phyloP scores from a whole-genome alignment of 2,329 filamentous ascomycete genomes.

The Colletotrichum karsti region DNA sequence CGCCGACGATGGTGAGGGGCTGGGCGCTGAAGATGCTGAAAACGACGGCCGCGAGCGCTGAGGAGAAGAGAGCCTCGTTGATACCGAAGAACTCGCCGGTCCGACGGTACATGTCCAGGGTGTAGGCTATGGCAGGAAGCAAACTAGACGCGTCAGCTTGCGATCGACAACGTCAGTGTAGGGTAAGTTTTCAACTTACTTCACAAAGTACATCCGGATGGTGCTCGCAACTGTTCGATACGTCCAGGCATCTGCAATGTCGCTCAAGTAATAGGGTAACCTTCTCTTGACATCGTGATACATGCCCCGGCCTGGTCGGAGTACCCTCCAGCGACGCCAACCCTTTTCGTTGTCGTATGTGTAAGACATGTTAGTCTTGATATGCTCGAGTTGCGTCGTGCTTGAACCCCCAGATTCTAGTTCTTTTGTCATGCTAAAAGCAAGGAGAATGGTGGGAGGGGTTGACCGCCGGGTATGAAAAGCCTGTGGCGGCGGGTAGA shows the following conservation, averaged over 20 bases:
- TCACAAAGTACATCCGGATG: slow-evolving; percentile 66
- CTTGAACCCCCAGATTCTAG: neutral
- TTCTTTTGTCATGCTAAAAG: neutral
- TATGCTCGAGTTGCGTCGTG: neutral
- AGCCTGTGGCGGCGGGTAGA: neutral
- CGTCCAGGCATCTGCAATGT: slow-evolving; percentile 61
- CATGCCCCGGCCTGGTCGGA: slow-evolving; percentile 59
- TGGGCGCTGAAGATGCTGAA: slow-evolving; percentile 61
- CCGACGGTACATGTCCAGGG: slow-evolving; percentile 64
- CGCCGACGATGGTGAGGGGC: slow-evolving; percentile 64
- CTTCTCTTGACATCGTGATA: slow-evolving; percentile 61
- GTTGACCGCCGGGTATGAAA: too few relatives aligned
- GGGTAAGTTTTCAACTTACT: neutral
- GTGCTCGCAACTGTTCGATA: slow-evolving; percentile 64
- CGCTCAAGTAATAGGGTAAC: slow-evolving; percentile 63
- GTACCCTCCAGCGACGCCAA: slow-evolving; percentile 48
- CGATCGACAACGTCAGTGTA: neutral
- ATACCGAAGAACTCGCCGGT: slow-evolving; percentile 64
- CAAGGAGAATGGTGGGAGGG: too few relatives aligned
- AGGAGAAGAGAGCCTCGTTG: slow-evolving; percentile 64
- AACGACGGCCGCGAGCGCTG: slow-evolving; percentile 62
- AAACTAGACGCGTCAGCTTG: slow-evolving; percentile 42
- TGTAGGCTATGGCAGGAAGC: slow-evolving; percentile 66
- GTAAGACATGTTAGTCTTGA: slow-evolving; percentile 31
- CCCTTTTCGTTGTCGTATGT: slow-evolving; percentile 44